Evolutionary conservation across 306 rosid genomes (phyloP).

Genomic region (Trichosanthes cucumerina): DNA sequence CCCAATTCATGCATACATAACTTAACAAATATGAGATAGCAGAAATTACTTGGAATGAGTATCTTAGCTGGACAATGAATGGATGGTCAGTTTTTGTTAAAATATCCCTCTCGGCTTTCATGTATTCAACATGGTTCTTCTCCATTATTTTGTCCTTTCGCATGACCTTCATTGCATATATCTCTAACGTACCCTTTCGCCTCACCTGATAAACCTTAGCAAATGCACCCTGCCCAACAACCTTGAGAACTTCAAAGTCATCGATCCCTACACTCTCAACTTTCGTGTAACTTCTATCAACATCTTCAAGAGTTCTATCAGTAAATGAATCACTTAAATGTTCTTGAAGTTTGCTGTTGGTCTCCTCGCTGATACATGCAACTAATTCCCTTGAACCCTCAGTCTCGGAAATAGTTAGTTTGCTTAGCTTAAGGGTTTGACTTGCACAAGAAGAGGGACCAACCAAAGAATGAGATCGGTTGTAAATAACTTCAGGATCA

Average conservation of each 20-base stretch:
- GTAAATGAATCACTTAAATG: conserved; percentile 10
- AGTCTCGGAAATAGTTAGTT: conserved; percentile 54
- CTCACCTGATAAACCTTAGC: conserved; percentile 91
- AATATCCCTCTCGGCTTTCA: conserved; percentile 96
- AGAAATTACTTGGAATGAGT: conserved; percentile 74
- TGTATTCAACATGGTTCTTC: conserved; percentile 89
- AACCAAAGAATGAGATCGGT: conserved; percentile 83
- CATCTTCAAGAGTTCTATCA: conserved; percentile 28
- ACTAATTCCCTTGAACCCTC: conserved; percentile 40
- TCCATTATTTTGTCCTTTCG: conserved; percentile 93
- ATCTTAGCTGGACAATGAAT: conserved; percentile 82
- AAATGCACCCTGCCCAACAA: conserved; percentile 96
- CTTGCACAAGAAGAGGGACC: conserved; percentile 80
- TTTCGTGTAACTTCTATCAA: conserved; percentile 23
- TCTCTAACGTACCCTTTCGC: conserved; percentile 81
- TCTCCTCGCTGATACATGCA: conserved; percentile 22
- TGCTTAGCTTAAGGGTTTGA: conserved; percentile 66
- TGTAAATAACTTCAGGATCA: conserved; percentile 65
- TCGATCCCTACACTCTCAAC: conserved; percentile 56
- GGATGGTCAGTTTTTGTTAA: conserved; percentile 82
- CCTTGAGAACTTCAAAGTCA: conserved; percentile 88
- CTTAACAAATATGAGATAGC: background rate
- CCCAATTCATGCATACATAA: background rate
- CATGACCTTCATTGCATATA: conserved; percentile 98
- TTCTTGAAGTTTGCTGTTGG: conserved; percentile 28